Percentiles rank a stretch among this genome's conserved stretches.
Conservation (phyloP, 2,329 filamentous ascomycete species). For the Alternaria novae-zelandiae region DNA sequence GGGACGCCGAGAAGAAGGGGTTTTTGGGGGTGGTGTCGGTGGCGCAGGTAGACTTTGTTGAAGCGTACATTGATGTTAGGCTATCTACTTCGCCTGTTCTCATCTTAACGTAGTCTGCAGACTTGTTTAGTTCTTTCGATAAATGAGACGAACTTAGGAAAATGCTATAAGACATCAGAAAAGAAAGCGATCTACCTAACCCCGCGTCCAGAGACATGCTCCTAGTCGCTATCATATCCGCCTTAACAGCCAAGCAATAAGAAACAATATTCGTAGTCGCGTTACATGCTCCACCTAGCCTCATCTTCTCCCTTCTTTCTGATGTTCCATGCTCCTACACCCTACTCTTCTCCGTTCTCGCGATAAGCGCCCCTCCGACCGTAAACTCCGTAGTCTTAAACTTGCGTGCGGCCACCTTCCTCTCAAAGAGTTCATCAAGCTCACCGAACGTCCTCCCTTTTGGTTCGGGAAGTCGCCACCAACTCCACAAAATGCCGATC, state of each 20-base stretch:
- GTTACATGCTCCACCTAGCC: background rate
- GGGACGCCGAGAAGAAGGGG: background rate
- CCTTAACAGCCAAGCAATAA: no score
- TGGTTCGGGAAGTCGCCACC: slow-evolving; percentile 79
- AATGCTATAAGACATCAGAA: background rate
- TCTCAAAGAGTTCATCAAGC: slow-evolving; percentile 80
- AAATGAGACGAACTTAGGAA: fast-evolving
- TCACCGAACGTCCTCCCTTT: slow-evolving; percentile 79
- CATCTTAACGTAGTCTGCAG: background rate
- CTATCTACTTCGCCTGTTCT: background rate
- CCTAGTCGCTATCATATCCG: background rate
- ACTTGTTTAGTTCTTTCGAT: background rate
- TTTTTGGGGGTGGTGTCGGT: background rate
- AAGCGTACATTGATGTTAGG: background rate
- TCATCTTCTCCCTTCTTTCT: background rate
- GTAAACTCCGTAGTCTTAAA: slow-evolving; percentile 8
- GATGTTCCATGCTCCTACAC: background rate
- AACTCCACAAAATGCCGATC: slow-evolving; percentile 76
- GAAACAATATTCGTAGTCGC: background rate
- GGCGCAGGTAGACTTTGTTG: background rate
- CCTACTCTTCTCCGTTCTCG: background rate
- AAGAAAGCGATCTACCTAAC: background rate
- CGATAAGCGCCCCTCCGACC: background rate
- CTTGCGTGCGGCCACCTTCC: slow-evolving; percentile 20
- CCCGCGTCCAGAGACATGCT: fast-evolving